These are phyloP conservation scores for Helichrysum umbraculigerum DNA, from an alignment of 129 eudicot species.

Conservation along the genomic window DNA sequence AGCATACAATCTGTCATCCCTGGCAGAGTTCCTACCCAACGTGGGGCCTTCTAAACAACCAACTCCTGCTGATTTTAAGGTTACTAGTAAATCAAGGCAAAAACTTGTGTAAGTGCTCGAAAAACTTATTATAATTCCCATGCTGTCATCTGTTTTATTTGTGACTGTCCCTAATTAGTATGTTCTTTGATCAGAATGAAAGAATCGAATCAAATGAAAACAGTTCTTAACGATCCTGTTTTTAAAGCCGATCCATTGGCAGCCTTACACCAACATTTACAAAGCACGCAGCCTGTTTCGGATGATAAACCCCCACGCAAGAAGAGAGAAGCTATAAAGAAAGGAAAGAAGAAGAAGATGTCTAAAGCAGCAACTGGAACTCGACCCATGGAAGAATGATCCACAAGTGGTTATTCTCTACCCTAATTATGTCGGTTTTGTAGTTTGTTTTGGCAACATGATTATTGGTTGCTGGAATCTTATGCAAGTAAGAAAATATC, in stretches of 20 bases:
- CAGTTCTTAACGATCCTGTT: constrained; percentile 59
- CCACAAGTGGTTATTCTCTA: not conserved
- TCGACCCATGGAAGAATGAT: constrained; percentile 65
- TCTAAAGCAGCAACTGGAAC: constrained; percentile 49
- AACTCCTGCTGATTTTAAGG: constrained; percentile 45
- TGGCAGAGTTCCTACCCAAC: constrained; percentile 68
- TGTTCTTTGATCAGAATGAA: constrained; percentile 49
- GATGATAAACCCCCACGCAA: constrained; percentile 58
- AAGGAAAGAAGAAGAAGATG: constrained; percentile 49
- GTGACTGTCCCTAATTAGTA: not conserved
- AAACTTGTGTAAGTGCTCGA: constrained; percentile 64
- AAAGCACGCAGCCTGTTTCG: constrained; percentile 64
- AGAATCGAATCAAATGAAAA: constrained; percentile 65
- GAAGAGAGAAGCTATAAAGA: constrained; percentile 46
- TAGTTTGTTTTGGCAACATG: constrained; percentile 14
- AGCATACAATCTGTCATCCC: constrained; percentile 76
- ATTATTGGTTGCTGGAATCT: constrained; percentile 14
- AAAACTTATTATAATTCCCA: not conserved
- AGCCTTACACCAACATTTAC: constrained; percentile 83
- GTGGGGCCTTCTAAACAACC: constrained; percentile 38
- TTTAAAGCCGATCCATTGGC: constrained; percentile 80
- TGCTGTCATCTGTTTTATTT: not conserved
- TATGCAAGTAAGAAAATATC: constrained; percentile 7
- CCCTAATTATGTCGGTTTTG: constrained; percentile 1
- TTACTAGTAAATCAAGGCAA: constrained; percentile 68